phyloP scores from a whole-genome alignment of 2,329 filamentous ascomycete genomes.

The Pseudogymnoascus sp. region DNA sequence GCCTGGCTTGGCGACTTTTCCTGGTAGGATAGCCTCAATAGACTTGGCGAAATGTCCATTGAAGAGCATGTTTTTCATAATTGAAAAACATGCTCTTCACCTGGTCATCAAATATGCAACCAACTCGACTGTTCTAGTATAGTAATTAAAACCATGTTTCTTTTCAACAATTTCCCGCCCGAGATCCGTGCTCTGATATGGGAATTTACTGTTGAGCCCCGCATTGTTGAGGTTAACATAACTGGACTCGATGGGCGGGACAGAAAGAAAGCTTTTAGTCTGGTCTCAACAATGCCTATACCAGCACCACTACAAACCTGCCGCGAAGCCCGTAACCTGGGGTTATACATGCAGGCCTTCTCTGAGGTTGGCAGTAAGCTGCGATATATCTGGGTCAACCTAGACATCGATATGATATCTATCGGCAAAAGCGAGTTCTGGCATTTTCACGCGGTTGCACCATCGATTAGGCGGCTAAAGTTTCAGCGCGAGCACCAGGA shows the following conservation, averaged over 20 bases:
- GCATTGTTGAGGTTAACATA: slow-evolving; percentile 11
- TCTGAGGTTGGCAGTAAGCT: not conserved
- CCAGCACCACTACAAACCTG: not conserved
- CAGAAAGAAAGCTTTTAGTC: not conserved
- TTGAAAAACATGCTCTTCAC: too few species aligned
- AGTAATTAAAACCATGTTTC: not conserved
- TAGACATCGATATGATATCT: slow-evolving; percentile 19
- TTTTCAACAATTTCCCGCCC: slow-evolving; percentile 16
- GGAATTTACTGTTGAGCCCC: slow-evolving; percentile 15
- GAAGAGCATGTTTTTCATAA: too few species aligned
- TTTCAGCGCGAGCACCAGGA: not conserved
- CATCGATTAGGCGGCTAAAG: not conserved
- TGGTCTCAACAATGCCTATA: not conserved
- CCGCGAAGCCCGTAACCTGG: not conserved
- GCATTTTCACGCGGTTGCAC: not conserved
- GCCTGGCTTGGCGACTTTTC: too few species aligned
- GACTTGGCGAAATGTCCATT: too few species aligned
- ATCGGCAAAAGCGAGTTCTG: slow-evolving; percentile 12
- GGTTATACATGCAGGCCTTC: not conserved
- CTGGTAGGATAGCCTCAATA: too few species aligned
- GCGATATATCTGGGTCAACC: slow-evolving; percentile 19
- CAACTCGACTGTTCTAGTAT: too few species aligned
- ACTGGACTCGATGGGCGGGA: not conserved
- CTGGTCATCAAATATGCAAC: too few species aligned
- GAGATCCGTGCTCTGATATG: slow-evolving; percentile 19